Evolutionary conservation across 768 basidiomycete species (phyloP).

Genomic region (Strobilomyces dryophilus): DNA sequence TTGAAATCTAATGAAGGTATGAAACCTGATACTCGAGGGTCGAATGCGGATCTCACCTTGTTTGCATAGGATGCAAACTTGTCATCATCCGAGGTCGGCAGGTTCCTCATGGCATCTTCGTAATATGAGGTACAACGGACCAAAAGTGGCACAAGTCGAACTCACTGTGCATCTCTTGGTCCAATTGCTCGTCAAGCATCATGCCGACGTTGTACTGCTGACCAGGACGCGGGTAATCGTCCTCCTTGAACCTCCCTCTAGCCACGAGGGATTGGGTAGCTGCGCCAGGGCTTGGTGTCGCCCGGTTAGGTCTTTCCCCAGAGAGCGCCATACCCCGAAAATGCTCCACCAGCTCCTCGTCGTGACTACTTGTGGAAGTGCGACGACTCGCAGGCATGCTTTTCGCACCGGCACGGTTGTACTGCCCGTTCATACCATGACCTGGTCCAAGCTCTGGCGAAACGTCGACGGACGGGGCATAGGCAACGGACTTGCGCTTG

Average conservation of each 20-base stretch:
- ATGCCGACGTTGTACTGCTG: slow-evolving; percentile 77
- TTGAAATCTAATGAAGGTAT: slow-evolving; percentile 53
- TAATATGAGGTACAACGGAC: slow-evolving; percentile 16
- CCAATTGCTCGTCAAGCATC: slow-evolving; percentile 91
- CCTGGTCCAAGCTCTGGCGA: slow-evolving; percentile 60
- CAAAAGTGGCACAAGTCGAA: slow-evolving; percentile 13
- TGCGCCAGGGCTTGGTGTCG: slow-evolving; percentile 52
- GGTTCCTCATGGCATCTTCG: slow-evolving; percentile 81
- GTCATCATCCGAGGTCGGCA: slow-evolving; percentile 87
- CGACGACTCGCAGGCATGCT: slow-evolving; percentile 92
- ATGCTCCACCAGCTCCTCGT: slow-evolving; percentile 76
- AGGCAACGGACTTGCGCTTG: slow-evolving; percentile 85
- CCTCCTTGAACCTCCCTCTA: slow-evolving; percentile 52
- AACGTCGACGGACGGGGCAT: slow-evolving; percentile 71
- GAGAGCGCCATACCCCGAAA: slow-evolving; percentile 68
- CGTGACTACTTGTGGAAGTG: slow-evolving; percentile 83
- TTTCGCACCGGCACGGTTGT: slow-evolving; percentile 73
- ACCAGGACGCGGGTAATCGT: slow-evolving; percentile 56
- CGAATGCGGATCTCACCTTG: slow-evolving; percentile 46
- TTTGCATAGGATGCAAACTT: slow-evolving; percentile 65
- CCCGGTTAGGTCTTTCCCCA: slow-evolving; percentile 54
- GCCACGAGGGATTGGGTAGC: slow-evolving; percentile 51
- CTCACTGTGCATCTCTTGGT: slow-evolving; percentile 92
- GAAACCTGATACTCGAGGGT: slow-evolving; percentile 4
- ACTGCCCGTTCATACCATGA: slow-evolving; percentile 47